Conservation (phyloP, 2,329 filamentous ascomycete species). For the Domatiomyces globalis region DNA sequence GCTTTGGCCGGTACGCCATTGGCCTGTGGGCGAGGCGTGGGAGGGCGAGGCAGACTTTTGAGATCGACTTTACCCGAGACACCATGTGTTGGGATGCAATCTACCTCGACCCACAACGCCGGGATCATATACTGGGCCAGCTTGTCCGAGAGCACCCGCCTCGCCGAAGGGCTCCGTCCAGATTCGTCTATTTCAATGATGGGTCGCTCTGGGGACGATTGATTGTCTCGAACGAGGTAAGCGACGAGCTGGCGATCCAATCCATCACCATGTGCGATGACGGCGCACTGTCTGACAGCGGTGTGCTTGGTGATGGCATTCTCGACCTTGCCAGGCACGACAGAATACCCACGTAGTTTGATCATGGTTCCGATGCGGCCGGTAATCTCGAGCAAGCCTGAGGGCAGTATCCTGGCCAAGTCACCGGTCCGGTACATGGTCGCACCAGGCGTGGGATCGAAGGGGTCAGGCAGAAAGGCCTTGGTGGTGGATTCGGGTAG, state of each 20-base stretch:
- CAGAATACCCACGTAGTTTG: constrained; percentile 64
- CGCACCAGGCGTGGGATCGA: constrained; percentile 43
- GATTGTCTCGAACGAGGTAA: constrained; percentile 57
- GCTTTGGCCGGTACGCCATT: constrained; percentile 36
- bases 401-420: constrained; percentile 51
- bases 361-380: constrained; percentile 68
- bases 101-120: constrained; percentile 59
- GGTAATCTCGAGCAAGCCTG: constrained; percentile 58
- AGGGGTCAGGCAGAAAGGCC: constrained; percentile 55
- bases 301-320: constrained; percentile 55
- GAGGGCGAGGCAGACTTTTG: constrained; percentile 55
- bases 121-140: constrained; percentile 78
- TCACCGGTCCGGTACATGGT: constrained; percentile 66
- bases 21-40: constrained; percentile 25
- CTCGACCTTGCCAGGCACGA: constrained; percentile 64
- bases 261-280: constrained; percentile 61
- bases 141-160: constrained; percentile 49
- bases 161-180: constrained; percentile 55
- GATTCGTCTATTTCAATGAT: constrained; percentile 53
- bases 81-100: constrained; percentile 57
- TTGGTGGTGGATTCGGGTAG: constrained; percentile 63
- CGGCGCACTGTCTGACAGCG: constrained; percentile 56
- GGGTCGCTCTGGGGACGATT: constrained; percentile 43
- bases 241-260: constrained; percentile 62
- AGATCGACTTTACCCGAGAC: constrained; percentile 69